phyloP scores from a whole-genome alignment of 2,329 filamentous ascomycete species.

The Trichoderma sp. region DNA sequence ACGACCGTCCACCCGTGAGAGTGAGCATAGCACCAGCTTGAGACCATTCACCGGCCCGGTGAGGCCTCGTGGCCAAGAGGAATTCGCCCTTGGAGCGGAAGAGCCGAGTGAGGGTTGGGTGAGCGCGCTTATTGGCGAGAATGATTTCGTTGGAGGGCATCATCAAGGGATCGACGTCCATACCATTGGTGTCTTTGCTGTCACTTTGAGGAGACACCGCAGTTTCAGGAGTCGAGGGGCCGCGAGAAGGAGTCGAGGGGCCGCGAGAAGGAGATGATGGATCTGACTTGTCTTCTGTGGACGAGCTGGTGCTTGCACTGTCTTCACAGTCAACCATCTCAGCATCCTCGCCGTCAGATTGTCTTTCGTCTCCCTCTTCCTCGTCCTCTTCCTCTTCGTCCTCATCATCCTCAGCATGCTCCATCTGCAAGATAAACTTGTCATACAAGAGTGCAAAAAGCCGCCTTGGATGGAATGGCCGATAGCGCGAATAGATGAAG shows the following conservation, averaged over 20 bases:
- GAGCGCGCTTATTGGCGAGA: conserved; percentile 53
- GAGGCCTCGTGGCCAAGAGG: conserved; percentile 57
- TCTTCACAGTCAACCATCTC: background rate
- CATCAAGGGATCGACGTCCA: conserved; percentile 26
- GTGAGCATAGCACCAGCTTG: conserved; percentile 64
- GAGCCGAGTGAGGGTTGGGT: conserved; percentile 51
- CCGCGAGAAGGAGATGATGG: background rate
- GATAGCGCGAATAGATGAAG: conserved; percentile 62
- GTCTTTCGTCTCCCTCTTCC: background rate
- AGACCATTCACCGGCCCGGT: conserved; percentile 57
- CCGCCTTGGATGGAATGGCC: conserved; percentile 50
- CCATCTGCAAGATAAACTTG: conserved; percentile 50
- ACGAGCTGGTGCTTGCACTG: conserved; percentile 20
- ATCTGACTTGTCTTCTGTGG: conserved; percentile 17
- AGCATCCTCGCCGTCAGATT: conserved; percentile 14
- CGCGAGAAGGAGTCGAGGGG: background rate
- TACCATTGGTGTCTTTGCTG: background rate
- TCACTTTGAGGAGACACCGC: background rate
- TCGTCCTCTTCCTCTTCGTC: conserved; percentile 36
- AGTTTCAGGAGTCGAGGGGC: background rate
- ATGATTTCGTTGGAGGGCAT: conserved; percentile 43
- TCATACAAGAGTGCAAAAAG: conserved; percentile 46
- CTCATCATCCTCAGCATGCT: conserved; percentile 37
- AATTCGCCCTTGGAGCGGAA: conserved; percentile 63
- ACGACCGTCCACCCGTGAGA: conserved; percentile 50